phyloP scores from a whole-genome alignment of 129 eudicot species.

The Escallonia herrerae region DNA sequence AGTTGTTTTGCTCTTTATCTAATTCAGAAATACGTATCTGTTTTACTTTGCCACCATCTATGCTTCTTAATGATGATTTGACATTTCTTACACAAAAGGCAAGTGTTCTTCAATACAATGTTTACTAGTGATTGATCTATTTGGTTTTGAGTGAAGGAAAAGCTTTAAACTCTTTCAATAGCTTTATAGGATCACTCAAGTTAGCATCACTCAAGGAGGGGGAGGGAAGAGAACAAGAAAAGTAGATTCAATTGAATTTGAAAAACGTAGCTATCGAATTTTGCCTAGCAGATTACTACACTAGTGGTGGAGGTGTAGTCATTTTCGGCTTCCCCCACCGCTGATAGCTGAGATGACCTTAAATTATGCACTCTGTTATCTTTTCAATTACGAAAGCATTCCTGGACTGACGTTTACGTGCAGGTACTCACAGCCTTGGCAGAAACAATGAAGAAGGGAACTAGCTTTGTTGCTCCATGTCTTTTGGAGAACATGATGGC shows the following conservation, averaged over 20 bases:
- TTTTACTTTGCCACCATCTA: too few species aligned
- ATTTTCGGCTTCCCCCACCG: too few species aligned
- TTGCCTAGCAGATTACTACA: background rate
- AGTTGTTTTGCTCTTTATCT: background rate
- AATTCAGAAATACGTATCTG: too few species aligned
- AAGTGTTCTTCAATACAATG: too few species aligned
- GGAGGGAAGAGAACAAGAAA: too few species aligned
- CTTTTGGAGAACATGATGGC: constrained; percentile 77
- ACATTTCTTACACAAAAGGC: too few species aligned
- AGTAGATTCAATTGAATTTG: background rate
- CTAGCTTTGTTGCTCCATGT: constrained; percentile 99
- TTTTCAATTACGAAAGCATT: background rate
- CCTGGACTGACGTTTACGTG: too few species aligned
- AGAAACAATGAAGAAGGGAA: constrained; percentile 97
- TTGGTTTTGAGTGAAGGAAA: too few species aligned
- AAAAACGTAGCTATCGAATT: background rate
- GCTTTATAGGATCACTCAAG: background rate
- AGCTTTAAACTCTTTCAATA: too few species aligned
- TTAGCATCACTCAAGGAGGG: background rate
- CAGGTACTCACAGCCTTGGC: constrained; percentile 87
- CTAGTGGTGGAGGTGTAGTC: too few species aligned
- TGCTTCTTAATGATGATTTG: too few species aligned
- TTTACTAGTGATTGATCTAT: too few species aligned
- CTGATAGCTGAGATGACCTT: background rate
- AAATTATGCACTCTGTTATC: background rate